Evolutionary conservation across 2,329 filamentous ascomycete species (phyloP).

Genomic region (Alternaria hordeiaustralica): DNA sequence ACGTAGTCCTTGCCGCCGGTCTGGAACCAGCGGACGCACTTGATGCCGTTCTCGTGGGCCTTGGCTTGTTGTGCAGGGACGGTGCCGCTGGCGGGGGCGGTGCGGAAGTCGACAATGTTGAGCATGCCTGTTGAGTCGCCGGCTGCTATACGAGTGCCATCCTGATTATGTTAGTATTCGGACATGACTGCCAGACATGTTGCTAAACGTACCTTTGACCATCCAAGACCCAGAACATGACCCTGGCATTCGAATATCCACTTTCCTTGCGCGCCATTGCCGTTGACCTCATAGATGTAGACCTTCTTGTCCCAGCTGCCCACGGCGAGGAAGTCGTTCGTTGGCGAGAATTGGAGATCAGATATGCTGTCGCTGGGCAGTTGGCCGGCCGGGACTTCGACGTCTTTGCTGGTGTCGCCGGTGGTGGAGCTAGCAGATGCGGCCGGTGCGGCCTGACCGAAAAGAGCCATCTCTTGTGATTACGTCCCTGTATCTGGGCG

Average conservation of each 20-base stretch:
- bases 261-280: constrained; percentile 82
- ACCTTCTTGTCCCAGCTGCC: constrained; percentile 98
- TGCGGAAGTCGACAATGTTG: constrained; percentile 80
- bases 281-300: constrained; percentile 91
- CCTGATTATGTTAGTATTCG: constrained; percentile 59
- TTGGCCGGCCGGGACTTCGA: constrained; percentile 72
- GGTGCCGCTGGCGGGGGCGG: constrained; percentile 47
- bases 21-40: constrained; percentile 70
- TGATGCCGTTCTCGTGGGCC: constrained; percentile 79
- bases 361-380: constrained; percentile 86
- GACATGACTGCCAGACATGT: neutral
- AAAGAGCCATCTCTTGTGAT: constrained; percentile 63
- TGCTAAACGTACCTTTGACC: constrained; percentile 74
- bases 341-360: constrained; percentile 81
- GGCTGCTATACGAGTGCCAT: constrained; percentile 86
- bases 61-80: constrained; percentile 64
- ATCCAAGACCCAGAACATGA: constrained; percentile 83
- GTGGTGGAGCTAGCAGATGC: constrained; percentile 72
- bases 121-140: constrained; percentile 90
- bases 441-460: constrained; percentile 61
- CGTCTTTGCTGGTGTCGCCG: constrained; percentile 89
- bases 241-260: constrained; percentile 81
- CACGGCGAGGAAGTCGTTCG: constrained; percentile 82
- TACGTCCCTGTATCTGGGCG: constrained; percentile 11
- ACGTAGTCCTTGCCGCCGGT: constrained; percentile 76